These are phyloP conservation scores for Fraxinus floribunda DNA, from an alignment of 305 asterid species.

Conservation along the genomic window DNA sequence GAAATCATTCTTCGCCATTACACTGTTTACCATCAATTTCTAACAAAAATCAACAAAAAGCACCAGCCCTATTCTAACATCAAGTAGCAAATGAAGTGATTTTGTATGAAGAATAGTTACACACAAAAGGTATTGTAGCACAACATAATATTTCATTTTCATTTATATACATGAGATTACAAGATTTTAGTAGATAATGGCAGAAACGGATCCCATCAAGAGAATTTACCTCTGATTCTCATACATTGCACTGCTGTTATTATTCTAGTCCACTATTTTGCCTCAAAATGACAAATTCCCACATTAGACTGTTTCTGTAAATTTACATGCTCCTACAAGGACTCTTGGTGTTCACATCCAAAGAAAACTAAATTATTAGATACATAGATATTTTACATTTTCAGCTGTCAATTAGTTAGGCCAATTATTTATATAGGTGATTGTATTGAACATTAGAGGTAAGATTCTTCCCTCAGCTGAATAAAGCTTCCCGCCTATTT, in stretches of 20 bases:
- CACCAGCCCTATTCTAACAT: not conserved
- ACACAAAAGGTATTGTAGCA: not conserved
- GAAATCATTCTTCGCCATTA: not conserved
- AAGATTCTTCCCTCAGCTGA: no score
- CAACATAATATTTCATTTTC: not conserved
- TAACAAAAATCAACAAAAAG: not conserved
- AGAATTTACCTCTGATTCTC: not conserved
- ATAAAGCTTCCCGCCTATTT: no score
- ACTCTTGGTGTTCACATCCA: not conserved
- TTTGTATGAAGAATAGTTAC: not conserved
- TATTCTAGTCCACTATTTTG: not conserved
- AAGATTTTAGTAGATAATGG: not conserved
- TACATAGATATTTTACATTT: no score
- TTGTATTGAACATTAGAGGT: no score
- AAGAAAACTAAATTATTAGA: not conserved
- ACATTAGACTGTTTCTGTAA: not conserved
- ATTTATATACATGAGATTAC: not conserved
- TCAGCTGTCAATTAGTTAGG: no score
- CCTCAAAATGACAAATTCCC: not conserved
- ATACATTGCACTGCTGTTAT: not conserved
- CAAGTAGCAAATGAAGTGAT: not conserved
- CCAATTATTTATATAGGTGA: no score
- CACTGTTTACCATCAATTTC: not conserved
- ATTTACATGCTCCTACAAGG: not conserved
- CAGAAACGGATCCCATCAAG: not conserved